Base-by-base conservation (phyloP, 495 filamentous ascomycete species). In the Immersiella caudata region DNA sequence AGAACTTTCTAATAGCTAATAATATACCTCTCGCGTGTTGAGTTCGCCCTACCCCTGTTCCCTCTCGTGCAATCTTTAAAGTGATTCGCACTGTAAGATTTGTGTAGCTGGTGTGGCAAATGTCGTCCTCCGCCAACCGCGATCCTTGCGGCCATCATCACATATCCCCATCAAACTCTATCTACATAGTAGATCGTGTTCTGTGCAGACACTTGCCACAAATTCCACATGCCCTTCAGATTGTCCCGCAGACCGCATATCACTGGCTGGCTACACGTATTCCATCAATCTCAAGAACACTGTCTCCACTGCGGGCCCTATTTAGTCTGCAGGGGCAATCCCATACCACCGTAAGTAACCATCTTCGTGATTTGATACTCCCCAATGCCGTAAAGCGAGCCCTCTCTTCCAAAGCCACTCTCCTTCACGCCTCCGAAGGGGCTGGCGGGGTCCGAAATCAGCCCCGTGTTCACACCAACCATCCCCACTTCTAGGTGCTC, bases 351-450 rank as follows among this genome's bases (percentile, higher is more conserved):
- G 75, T 91, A 86, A 6, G 92, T 95, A 46, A 97, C 87, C 81
- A 87, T 95, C 85, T 99, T 99, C 52, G 90, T 91, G 60, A 86
- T 79, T 74, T 90, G 85, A 77, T 96, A 99, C 79, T 97, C 95
- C 11, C 91, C 91, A 71, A 96, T 90, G 18, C 95, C 95, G 74
- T 96, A 93, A 78, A 90, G 90, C 77, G 90, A 94, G 36, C 95
- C 95, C 79, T 99, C 94, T 36, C 94, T 79, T 21, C 95, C 94
- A 70, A 97, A 97, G 4, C 94, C 94, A 74, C 90, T 93, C 78
- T 92, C 84, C 79, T 99, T 99, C 20, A 99, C 92, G 65, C 94
- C 95, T 21, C 94, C 95, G 75, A 97, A 99, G 64, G 92, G 92
- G 67, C 90, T 81, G 0, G 90, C 91, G 76, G 88, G 87, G 75